Evolutionary conservation across 2,329 filamentous ascomycete genomes (phyloP), one percentile per base, ranked within the genome.

Genomic region (Rachicladosporium sp.): DNA sequence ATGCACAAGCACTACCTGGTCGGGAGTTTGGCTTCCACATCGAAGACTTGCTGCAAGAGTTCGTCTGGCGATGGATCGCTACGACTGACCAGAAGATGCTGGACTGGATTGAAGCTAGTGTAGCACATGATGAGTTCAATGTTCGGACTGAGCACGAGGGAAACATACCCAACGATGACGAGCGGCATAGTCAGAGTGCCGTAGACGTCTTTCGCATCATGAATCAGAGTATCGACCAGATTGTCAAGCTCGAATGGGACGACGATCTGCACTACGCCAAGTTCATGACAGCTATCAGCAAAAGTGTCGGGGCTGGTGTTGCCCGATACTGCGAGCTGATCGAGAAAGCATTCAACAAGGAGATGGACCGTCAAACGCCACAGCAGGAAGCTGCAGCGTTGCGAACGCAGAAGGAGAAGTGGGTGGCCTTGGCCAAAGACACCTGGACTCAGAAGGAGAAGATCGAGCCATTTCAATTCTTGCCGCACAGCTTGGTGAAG

Each of bases 391-490:
- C 82, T 21, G 78, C 78, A 11, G 74, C 80, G 31, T 74, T 73
- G 40, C 84, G 87, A 60, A 85, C 86, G 3, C 76, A 86, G 10
- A 88, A 95, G 58, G 88, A 96, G 58, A 91, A 85, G 55, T 89
- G 88, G 70, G 78, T 96, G 66, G 83, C 93, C 52, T 78, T 89
- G 55, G 91, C 91, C 7, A 93, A 91, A 60, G 91, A 96, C 56
- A 83, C 88, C 3, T 93, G 88, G 79, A 84, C 77, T 49, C 82
- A 79, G 48, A 93, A 88, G 59, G 88, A 95, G 46, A 93, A 88
- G 61, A 79, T 91, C 31, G 89, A 95, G 55, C 91, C 91, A 0
- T 98, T 96, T 62, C 88, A 96, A 47, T 98, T 98, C 64, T 91
- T 87, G 51, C 78, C 86, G 2, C 83, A 94, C 75, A 95, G 88